Evolutionary conservation across 352 stramenopile species (phyloP).

Genomic region (Phytophthora ramorum): DNA sequence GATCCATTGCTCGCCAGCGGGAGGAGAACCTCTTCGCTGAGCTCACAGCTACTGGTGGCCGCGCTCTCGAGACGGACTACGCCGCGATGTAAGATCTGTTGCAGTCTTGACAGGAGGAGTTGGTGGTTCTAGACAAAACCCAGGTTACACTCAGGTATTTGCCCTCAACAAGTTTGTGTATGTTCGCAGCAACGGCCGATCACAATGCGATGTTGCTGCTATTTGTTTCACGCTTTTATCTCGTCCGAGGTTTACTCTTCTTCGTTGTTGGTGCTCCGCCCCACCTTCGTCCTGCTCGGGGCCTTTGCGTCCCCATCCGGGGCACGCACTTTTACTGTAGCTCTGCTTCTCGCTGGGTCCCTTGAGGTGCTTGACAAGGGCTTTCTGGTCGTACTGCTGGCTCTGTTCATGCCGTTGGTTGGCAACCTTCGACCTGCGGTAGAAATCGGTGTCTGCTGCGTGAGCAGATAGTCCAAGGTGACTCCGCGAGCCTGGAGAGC

Average conservation of each 20-base stretch:
- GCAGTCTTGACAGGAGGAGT: background rate
- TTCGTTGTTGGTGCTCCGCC: slow-evolving; percentile 31
- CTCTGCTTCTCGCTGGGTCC: slow-evolving; percentile 12
- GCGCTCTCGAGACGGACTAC: slow-evolving; percentile 33
- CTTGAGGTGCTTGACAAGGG: background rate
- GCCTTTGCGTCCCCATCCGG: background rate
- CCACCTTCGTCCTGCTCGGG: background rate
- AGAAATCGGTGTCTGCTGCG: slow-evolving; percentile 14
- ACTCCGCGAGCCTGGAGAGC: slow-evolving; percentile 68
- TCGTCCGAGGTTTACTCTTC: slow-evolving; percentile 20
- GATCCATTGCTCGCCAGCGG: slow-evolving; percentile 26
- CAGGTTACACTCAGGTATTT: too few relatives aligned
- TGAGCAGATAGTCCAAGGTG: slow-evolving; percentile 71
- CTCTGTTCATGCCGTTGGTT: slow-evolving; percentile 1
- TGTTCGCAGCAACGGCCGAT: too few relatives aligned
- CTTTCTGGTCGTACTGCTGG: background rate
- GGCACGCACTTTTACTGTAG: slow-evolving; percentile 4
- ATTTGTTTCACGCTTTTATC: background rate
- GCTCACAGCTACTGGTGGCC: slow-evolving; percentile 20
- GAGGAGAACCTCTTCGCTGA: slow-evolving; percentile 36
- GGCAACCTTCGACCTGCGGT: background rate
- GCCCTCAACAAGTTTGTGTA: too few relatives aligned
- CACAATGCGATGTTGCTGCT: too few relatives aligned
- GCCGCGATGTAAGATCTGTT: slow-evolving; percentile 24
- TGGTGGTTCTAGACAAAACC: background rate